Conservation (phyloP, 768 basidiomycete genomes). For the Mycena polygramma region DNA sequence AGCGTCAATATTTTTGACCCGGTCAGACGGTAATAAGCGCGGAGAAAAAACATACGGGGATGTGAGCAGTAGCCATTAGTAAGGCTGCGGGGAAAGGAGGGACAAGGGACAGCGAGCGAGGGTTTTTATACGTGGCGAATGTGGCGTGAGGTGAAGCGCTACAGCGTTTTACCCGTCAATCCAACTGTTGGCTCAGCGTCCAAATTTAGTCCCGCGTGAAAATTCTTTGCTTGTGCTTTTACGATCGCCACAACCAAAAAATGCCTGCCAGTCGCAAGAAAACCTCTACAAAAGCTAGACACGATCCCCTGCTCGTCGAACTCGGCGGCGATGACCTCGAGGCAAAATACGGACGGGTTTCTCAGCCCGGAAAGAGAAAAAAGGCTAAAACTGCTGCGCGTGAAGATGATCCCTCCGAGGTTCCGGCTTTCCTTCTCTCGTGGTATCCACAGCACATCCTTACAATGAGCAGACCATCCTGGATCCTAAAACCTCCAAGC, state of each 20-base stretch:
- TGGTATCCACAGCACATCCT: constrained; percentile 23
- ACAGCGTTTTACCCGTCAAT: neutral
- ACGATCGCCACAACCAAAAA: neutral
- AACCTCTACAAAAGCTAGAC: constrained; percentile 64
- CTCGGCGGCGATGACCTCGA: constrained; percentile 83
- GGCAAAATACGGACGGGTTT: constrained; percentile 83
- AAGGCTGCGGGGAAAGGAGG: constrained; percentile 32
- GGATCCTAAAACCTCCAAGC: constrained; percentile 85
- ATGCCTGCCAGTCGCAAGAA: constrained; percentile 71
- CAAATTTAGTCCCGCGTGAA: neutral
- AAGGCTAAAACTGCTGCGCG: constrained; percentile 61
- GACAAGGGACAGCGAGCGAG: neutral
- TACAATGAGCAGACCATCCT: constrained; percentile 66
- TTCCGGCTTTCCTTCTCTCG: constrained; percentile 41
- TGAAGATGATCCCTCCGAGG: constrained; percentile 66
- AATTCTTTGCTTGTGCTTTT: neutral
- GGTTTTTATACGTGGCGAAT: constrained; percentile 29
- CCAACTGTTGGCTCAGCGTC: neutral
- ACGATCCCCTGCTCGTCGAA: constrained; percentile 80
- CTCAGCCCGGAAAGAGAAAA: constrained; percentile 81
- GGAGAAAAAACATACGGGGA: constrained; percentile 29
- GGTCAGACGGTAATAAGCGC: constrained; percentile 38
- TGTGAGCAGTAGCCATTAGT: constrained; percentile 25
- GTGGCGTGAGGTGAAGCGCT: no score
- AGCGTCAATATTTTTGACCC: constrained; percentile 1